Base-by-base conservation (phyloP, 495 filamentous ascomycete species). In the Tuber umbilicatum region DNA sequence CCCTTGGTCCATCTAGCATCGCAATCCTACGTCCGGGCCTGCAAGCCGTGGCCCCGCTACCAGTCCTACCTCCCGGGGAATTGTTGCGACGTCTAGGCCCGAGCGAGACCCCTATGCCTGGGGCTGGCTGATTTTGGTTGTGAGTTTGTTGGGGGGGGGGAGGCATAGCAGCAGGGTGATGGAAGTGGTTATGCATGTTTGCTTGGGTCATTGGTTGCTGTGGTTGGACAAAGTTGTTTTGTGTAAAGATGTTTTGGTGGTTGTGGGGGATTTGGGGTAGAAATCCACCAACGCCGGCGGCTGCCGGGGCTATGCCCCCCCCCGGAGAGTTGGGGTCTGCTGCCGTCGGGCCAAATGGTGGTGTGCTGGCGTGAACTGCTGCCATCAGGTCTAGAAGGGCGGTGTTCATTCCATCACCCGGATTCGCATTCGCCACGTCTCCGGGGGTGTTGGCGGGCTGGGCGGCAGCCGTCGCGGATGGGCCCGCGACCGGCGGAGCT, bases 1-100 rank as follows among this genome's bases (percentile, higher is more conserved):
- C 80, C n/a, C 80, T 75, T 21, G 80, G 80, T 10, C 78, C 79
- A 73, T 81, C 75, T n/a, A 76, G 47, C 80, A 81, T 81, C 3
- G 80, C 79, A 35, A 81, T 78, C 67, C 73, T 76, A 38, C 77
- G 78, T 41, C 78, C 77, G 2, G 77, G 77, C 27, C 77, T 79
- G 5, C 69, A 69, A 23, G 72, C 77, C 23, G 76, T 27, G 43
- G 77, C 75, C 2, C 69, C 69, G n/a, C 69, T 41, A 9, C 76
- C 76, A 37, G 75, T 68, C 2, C 77, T 76, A 67, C 76, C 77
- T 17, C 72, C 72, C 27, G 76, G 76, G 68, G 77, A 79, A 47
- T 79, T 79, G n/a, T 78, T 78, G 16, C 77, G 55, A 39, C 77
- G 71, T 45, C 77, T 70, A 37, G 77, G 77, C 7, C 55, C 55